These are phyloP conservation scores for Pyricularia sp. DNA, from an alignment of 2,329 filamentous ascomycete species.

Conservation along the genomic window DNA sequence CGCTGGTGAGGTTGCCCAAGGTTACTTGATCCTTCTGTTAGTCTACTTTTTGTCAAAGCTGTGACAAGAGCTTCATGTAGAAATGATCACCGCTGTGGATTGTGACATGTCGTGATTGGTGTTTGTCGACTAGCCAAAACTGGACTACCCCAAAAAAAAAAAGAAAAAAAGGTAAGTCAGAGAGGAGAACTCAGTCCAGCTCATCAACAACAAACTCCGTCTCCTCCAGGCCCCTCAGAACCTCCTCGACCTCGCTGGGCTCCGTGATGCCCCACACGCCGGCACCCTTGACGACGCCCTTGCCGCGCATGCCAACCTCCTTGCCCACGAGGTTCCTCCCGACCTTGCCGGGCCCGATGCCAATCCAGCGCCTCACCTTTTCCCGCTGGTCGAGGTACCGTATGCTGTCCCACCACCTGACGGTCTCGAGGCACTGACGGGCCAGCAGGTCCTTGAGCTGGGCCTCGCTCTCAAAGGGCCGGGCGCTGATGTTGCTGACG, in stretches of 20 bases:
- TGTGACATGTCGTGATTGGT: neutral
- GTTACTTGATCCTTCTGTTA: neutral
- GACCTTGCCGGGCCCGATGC: conserved; percentile 89
- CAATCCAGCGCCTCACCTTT: conserved; percentile 76
- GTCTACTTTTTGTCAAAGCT: neutral
- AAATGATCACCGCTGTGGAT: neutral
- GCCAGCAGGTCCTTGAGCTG: conserved; percentile 79
- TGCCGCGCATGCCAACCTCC: conserved; percentile 78
- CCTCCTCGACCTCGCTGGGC: conserved; percentile 65
- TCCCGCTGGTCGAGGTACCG: conserved; percentile 78
- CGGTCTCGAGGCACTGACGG: conserved; percentile 82
- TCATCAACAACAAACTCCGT: conserved; percentile 46
- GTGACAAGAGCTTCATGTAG: neutral
- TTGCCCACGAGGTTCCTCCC: conserved; percentile 90
- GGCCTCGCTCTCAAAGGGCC: conserved; percentile 63
- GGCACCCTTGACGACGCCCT: conserved; percentile 73
- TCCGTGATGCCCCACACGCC: conserved; percentile 89
- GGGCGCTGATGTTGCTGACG: conserved; percentile 76
- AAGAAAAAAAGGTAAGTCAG: neutral
- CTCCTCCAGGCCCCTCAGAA: conserved; percentile 55
- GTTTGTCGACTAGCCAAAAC: neutral
- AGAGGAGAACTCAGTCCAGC: neutral
- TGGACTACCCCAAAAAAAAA: neutral
- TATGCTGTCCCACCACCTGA: conserved; percentile 91
- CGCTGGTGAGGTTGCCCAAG: neutral